phyloP scores from a whole-genome alignment of 139 green algal genomes.

The Bryopsis sp. region DNA sequence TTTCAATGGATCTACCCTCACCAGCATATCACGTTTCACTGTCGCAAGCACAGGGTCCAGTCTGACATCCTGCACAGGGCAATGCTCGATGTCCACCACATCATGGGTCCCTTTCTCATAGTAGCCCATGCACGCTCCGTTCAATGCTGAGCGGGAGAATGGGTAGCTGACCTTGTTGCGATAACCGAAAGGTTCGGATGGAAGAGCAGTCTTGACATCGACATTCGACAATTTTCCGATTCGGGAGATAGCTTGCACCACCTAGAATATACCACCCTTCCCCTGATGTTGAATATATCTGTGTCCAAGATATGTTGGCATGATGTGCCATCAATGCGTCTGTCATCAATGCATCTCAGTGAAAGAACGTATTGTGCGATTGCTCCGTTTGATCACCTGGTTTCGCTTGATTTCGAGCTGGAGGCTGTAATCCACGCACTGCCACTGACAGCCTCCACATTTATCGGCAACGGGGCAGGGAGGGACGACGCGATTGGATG shows the following conservation, averaged over 20 bases:
- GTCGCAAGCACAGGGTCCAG: neutral
- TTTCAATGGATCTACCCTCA: too few relatives aligned
- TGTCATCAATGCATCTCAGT: too few relatives aligned
- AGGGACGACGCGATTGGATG: neutral
- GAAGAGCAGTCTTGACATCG: neutral
- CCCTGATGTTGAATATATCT: neutral
- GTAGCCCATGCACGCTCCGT: neutral
- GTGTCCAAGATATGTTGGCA: too few relatives aligned
- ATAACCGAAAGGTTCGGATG: neutral
- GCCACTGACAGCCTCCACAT: constrained; percentile 11
- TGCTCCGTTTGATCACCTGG: neutral
- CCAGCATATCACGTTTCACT: too few relatives aligned
- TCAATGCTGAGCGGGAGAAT: neutral
- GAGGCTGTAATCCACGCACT: neutral
- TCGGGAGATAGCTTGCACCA: neutral
- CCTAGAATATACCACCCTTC: constrained; percentile 6
- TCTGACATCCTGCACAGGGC: neutral
- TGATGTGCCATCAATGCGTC: too few relatives aligned
- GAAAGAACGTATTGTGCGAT: too few relatives aligned
- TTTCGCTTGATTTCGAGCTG: neutral
- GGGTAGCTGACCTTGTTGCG: constrained; percentile 5
- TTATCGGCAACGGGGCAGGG: neutral
- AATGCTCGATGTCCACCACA: neutral
- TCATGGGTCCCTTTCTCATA: constrained; percentile 8
- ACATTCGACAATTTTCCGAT: neutral